A percentile compares a stretch with the other conserved stretches of the same genome.
Evolutionary conservation across 371 early-diverging fungal genomes (phyloP).

Genomic region (Rhizomucor pusillus): DNA sequence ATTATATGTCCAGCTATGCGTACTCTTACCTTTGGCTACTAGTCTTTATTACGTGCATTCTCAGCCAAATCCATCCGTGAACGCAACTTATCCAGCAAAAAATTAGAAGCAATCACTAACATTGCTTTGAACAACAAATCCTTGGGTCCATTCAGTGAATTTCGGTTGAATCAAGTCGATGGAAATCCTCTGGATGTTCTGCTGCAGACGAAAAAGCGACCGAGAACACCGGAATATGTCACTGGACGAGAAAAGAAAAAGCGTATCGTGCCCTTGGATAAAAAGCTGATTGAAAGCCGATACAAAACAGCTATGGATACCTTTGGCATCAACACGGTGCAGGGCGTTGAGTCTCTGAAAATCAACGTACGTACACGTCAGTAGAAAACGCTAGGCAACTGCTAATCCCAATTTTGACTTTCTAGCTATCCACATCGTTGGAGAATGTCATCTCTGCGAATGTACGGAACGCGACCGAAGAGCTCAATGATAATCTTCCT

Average conservation of each 20-base stretch:
- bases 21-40: not conserved
- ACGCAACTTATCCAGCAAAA: conserved; percentile 27
- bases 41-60: conserved; percentile 40
- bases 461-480: conserved; percentile 1
- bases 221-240: conserved; percentile 8
- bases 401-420: not conserved
- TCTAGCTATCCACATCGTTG: conserved; percentile 5
- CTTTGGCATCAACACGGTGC: conserved; percentile 14
- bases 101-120: conserved; percentile 27
- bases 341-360: conserved; percentile 11
- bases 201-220: conserved; percentile 6
- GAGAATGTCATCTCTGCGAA: conserved; percentile 1
- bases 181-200: conserved; percentile 46
- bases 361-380: conserved; percentile 19
- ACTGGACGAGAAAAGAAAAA: conserved; percentile 16
- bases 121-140: conserved; percentile 36
- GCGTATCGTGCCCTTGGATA: conserved; percentile 33
- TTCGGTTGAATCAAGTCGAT: conserved; percentile 45
- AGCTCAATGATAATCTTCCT: conserved; percentile 11
- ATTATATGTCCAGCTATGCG: not conserved
- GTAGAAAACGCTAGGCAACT: not conserved
- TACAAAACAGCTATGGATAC: conserved; percentile 3
- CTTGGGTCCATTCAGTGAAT: conserved; percentile 37
- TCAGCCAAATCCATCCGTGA: conserved; percentile 30
- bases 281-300: conserved; percentile 14